Percentiles rank a stretch among this genome's conserved stretches.
Evolutionary conservation across 192 early-diverging fungal genomes (phyloP).

Genomic region (Allomyces javanicus): DNA sequence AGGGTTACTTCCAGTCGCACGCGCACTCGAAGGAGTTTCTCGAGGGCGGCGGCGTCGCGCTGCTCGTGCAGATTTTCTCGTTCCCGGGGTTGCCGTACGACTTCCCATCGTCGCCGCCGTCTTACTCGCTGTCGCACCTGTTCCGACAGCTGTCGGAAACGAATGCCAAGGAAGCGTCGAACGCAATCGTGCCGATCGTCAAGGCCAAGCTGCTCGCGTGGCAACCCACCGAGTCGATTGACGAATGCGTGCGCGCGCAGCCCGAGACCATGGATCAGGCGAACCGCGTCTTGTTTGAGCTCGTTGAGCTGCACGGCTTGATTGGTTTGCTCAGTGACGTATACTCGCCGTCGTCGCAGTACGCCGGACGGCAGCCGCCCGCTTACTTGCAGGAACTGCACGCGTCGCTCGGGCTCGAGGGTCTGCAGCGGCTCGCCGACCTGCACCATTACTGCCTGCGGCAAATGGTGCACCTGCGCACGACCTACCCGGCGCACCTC

Average conservation of each 20-base stretch:
- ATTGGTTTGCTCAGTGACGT: constrained; percentile 47
- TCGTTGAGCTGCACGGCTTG: constrained; percentile 26
- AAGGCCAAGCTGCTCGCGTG: constrained; percentile 18
- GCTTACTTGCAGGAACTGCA: constrained; percentile 41
- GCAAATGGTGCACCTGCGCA: background rate
- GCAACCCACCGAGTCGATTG: constrained; percentile 2
- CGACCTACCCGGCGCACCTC: background rate
- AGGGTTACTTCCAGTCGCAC: constrained; percentile 65
- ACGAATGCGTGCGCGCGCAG: background rate
- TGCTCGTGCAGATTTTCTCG: constrained; percentile 38
- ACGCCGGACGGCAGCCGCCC: constrained; percentile 38
- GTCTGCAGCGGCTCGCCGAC: constrained; percentile 29
- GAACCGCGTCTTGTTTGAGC: constrained; percentile 3
- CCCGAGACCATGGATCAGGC: background rate
- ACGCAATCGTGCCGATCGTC: constrained; percentile 29
- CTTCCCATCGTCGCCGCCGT: constrained; percentile 38
- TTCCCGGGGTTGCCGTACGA: constrained; percentile 54
- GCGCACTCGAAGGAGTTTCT: constrained; percentile 56
- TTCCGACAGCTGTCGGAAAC: constrained; percentile 49
- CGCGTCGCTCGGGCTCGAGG: constrained; percentile 20
- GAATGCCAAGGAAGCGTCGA: constrained; percentile 29
- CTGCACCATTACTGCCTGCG: constrained; percentile 30
- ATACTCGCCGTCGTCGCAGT: constrained; percentile 39
- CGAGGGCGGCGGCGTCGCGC: constrained; percentile 31
- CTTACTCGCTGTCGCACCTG: constrained; percentile 46